Evolutionary conservation across 2,329 filamentous ascomycete genomes (phyloP), one percentile per base, ranked within the genome.

Genomic region (Aspergillus novoparasiticus): DNA sequence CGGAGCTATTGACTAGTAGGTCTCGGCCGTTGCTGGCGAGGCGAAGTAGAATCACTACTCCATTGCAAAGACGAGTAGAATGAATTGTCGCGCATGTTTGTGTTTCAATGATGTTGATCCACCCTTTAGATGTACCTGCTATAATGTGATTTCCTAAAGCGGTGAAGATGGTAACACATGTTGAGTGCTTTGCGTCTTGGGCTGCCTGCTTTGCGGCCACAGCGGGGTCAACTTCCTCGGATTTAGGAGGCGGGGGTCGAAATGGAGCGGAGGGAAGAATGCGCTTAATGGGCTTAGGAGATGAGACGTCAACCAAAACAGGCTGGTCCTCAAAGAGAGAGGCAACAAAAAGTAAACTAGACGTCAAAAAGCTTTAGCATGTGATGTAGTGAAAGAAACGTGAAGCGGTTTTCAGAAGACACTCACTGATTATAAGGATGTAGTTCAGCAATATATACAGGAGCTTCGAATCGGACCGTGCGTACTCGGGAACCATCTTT

Each of bases 261-360:
- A 91, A 91, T 34, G 94, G 94, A 2, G 90, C 89, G 9, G 94
- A 96, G 39, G 94, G 90, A 2, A 98, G 85, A 50, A 88, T 85
- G 68, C 91, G 88, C 78, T 94, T 95, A 60, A 90, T 83, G 59
- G 93, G 88, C 71, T 88, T 85, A 2, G 87, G 81, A 16, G 87
- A 84, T 41, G 87, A 88, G 54, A 94, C 84, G 77, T 98, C 93
- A 67, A 97, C 93, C 8, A 99, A 85, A 58, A 94, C 86, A 0
- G 94, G 94, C 68, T 96, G 89, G 71, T 96, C 94, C 82, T 99
- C 95, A 77, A 95, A 98, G 23, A 98, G 86, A 2, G 94, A 94
- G 19, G 92, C 93, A 21, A 96, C 93, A 73, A 97, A 97, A 65
- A 92, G 85, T 64, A 92, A 85, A 76, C 91, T 94, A 54, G 32